These are phyloP conservation scores for Oldenlandia corymbosa DNA, from an alignment of 257 asterid genomes.

Conservation along the genomic window DNA sequence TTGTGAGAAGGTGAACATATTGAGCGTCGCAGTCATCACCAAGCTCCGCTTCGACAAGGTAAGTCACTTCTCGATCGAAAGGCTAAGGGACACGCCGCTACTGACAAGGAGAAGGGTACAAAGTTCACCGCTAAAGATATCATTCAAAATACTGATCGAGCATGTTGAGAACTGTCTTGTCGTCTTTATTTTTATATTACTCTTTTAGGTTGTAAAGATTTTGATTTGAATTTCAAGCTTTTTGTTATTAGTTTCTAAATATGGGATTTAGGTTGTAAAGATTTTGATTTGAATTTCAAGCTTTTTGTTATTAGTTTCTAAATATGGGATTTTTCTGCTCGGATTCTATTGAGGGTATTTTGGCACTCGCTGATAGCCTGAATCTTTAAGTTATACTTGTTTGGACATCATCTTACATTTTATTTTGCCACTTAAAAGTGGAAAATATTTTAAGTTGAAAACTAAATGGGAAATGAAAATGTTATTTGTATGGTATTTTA, in stretches of 20 bases:
- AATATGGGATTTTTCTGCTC: conserved; percentile 14
- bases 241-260: too few relatives aligned
- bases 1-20: conserved; percentile 77
- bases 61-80: conserved; percentile 74
- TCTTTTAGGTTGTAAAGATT: conserved; percentile 1
- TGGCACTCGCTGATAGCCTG: conserved; percentile 12
- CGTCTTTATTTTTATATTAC: conserved; percentile 8
- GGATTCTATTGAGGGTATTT: not conserved
- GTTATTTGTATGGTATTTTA: too few relatives aligned
- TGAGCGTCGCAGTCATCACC: conserved; percentile 65
- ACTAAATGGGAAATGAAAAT: too few relatives aligned
- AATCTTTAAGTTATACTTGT: not conserved
- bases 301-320: not conserved
- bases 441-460: too few relatives aligned
- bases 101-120: conserved; percentile 84
- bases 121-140: conserved; percentile 74
- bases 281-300: too few relatives aligned
- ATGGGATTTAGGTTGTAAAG: too few relatives aligned
- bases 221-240: not conserved
- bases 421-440: too few relatives aligned
- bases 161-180: conserved; percentile 9
- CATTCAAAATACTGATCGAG: conserved; percentile 67
- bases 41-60: conserved; percentile 84
- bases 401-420: too few relatives aligned
- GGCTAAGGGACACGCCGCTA: conserved; percentile 79